Evolutionary conservation across 495 filamentous ascomycete species (phyloP), one percentile per base, ranked within the genome.

Genomic region (Sordaria brevicollis): DNA sequence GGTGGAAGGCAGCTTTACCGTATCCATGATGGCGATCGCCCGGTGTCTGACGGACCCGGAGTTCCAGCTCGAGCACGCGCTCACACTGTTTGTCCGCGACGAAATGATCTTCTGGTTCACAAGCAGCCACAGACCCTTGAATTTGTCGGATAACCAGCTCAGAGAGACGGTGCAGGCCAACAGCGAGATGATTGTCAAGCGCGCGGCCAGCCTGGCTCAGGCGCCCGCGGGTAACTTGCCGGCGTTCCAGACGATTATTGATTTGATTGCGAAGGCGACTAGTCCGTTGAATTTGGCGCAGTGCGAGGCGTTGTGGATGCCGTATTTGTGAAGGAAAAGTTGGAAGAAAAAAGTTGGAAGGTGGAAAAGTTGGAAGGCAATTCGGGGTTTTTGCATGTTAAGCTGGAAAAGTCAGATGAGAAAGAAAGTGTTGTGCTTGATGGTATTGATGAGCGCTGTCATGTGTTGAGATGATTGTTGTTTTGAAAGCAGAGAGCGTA

Each of bases 21-120:
- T 89, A 76, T 90, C 92, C 4, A 84, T 99, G 73, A 97, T 97
- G 93, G 93, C 93, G 1, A 96, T 98, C 75, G 94, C 94, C 7
- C 89, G 95, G 33, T 97, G 93, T 80, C 86, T 99, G 68, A 95
- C 93, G n/a, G 94, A 97, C 75, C 92, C 92, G 35, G 92, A 92
- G 72, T 86, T 90, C 73, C 93, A 97, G 78, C 85, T 99, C 13
- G 96, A 97, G 72, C 92, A 95, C 79, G 92, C 95, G 71, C 86
- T 99, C 25, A 91, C 90, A 69, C 86, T 99, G 72, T 98, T 97
- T 76, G 94, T 99, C 68, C 86, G 94, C 29, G 96, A 99, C 74
- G 96, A 99, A 79, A 96, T 98, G 89, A 93, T 93, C 75, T 97
- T 94, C 81, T 98, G 95, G 95, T 92, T 92, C 74, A 97, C 92